phyloP scores from a whole-genome alignment of 2,329 filamentous ascomycete genomes.

The Aspergillus jensenii region DNA sequence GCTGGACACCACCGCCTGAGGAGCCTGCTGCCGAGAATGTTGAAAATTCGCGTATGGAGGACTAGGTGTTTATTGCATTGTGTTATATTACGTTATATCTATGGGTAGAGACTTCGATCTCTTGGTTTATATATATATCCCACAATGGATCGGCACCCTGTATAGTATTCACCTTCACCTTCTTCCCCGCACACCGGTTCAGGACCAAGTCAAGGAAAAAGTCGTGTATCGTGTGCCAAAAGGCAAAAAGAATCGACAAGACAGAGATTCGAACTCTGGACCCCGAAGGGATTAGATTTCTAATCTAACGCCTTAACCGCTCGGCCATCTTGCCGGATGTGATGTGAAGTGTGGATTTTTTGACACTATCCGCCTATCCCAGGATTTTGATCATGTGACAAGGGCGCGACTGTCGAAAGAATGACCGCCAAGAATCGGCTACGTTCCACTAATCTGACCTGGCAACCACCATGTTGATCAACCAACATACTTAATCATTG shows the following conservation, averaged over 20 bases:
- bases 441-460: too few species aligned
- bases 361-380: neutral
- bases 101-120: too few species aligned
- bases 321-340: constrained; percentile 5
- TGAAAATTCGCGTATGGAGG: neutral
- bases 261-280: constrained; percentile 18
- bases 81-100: neutral
- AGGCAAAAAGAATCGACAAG: constrained; percentile 7
- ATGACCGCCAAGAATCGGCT: too few species aligned
- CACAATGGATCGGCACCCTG: too few species aligned
- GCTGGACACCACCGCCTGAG: constrained; percentile 44
- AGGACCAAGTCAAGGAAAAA: neutral
- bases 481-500: neutral
- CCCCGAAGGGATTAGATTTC: constrained; percentile 15
- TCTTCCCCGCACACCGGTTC: neutral
- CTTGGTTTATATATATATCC: too few species aligned
- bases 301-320: constrained; percentile 16
- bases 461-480: neutral
- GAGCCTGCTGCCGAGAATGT: neutral
- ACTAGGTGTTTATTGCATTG: neutral
- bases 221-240: neutral
- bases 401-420: too few species aligned
- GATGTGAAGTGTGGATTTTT: neutral
- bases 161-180: too few species aligned
- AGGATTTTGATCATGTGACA: neutral